Base-by-base conservation (phyloP, 2,329 filamentous ascomycete genomes). In the Microsporum canis region DNA sequence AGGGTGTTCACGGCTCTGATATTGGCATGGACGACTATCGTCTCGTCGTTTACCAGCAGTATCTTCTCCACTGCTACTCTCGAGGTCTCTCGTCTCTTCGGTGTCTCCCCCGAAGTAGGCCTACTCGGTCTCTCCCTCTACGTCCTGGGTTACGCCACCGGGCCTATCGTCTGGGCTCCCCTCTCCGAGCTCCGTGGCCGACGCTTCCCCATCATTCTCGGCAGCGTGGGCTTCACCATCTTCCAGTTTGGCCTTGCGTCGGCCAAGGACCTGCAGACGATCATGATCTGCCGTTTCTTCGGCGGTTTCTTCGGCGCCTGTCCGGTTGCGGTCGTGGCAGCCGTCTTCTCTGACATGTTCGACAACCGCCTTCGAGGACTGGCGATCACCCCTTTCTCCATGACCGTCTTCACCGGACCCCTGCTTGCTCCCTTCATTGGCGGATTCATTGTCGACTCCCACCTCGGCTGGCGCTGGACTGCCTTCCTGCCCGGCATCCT, bases 1-100 rank as follows among this genome's bases (percentile, higher is more conserved):
- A 61, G 63, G 56, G 10, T 63, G 47, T 53, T 58, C 2, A 66
- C 63, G 33, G 60, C 65, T n/a, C 59, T 66, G 34, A 68, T 72
- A 57, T 66, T 74, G 12, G 68, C 67, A 36, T 84, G 78, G 63
- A 81, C 79, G 7, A 83, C 81, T 1, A 72, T 84, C 47, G 74
- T 76, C 17, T 76, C 80, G 0, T 78, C 82, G 3, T 83, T 84
- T 63, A 78, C 77, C 0, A 75, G 73, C n/a, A 86, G 83, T 72
- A 84, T 91, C 68, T 91, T 89, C 75, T 89, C 86, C 1, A 76
- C 84, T 29, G 86, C 86, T 4, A 89, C 84, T 1, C 65, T 67
- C 5, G 70, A 77, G 17, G 78, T 91, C 8, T 80, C 83, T 3
- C 61, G 63, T 2, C 72, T 84, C 66, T 91, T 84, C 66, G 66